These are phyloP conservation scores for Annulohypoxylon moriforme DNA, from an alignment of 495 filamentous ascomycete species.

Conservation along the genomic window DNA sequence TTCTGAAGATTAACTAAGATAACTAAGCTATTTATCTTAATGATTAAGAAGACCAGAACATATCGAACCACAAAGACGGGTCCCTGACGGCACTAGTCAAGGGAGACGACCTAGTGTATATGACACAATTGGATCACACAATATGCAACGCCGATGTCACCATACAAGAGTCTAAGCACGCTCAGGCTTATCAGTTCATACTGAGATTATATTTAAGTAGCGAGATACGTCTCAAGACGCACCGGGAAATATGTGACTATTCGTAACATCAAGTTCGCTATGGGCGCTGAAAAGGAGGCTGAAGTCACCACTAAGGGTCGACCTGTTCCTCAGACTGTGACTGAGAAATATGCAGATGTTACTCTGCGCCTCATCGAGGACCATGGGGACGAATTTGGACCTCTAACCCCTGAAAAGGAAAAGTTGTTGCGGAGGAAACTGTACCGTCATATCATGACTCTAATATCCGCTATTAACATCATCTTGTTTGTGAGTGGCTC, in stretches of 20 bases:
- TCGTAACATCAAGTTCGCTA: neutral
- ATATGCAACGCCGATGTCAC: slow-evolving; percentile 3
- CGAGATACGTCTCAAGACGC: neutral
- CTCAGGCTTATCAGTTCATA: neutral
- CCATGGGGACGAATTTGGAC: slow-evolving; percentile 5
- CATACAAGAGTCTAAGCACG: neutral
- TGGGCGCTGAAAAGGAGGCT: neutral
- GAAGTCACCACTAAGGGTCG: neutral
- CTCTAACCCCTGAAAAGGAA: neutral
- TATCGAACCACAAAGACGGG: slow-evolving; percentile 1
- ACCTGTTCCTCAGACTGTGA: neutral
- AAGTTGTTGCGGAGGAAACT: neutral
- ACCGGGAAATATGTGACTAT: neutral
- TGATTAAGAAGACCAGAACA: neutral
- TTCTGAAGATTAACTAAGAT: neutral
- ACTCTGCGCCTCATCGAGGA: slow-evolving; percentile 1
- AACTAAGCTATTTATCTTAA: neutral
- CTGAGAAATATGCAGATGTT: slow-evolving; percentile 11
- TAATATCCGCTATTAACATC: slow-evolving; percentile 9
- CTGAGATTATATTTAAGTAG: neutral
- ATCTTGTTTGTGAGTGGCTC: neutral
- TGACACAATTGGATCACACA: slow-evolving; percentile 10
- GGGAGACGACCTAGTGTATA: neutral
- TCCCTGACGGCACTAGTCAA: neutral
- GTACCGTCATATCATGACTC: slow-evolving; percentile 1